phyloP scores from a whole-genome alignment of 306 rosid species.

The Citrullus amarus region DNA sequence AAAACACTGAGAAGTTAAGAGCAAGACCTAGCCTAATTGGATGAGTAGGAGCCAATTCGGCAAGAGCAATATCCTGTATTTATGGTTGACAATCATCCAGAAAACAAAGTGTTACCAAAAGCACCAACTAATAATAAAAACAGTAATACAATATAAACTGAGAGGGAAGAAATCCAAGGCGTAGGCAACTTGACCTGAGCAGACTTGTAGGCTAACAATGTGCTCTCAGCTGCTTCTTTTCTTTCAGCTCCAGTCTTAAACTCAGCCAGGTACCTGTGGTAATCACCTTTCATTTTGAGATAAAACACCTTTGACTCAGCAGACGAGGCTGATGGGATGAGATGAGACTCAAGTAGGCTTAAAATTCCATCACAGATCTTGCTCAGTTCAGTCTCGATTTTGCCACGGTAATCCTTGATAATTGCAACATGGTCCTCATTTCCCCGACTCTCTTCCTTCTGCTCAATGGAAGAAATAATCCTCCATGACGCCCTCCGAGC shows the following conservation, averaged over 20 bases:
- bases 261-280: slow-evolving; percentile 91
- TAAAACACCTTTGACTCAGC: slow-evolving; percentile 83
- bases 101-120: background rate
- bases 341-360: slow-evolving; percentile 73
- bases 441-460: slow-evolving; percentile 91
- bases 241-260: slow-evolving; percentile 78
- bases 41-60: slow-evolving; percentile 79
- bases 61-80: slow-evolving; percentile 71
- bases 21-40: slow-evolving; percentile 97
- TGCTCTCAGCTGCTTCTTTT: slow-evolving; percentile 90
- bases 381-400: slow-evolving; percentile 81
- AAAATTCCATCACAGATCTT: slow-evolving; percentile 93
- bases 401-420: slow-evolving; percentile 74
- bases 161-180: background rate
- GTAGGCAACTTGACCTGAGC: slow-evolving; percentile 54
- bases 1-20: slow-evolving; percentile 91
- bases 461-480: slow-evolving; percentile 93
- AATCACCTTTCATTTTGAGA: slow-evolving; percentile 93
- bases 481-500: slow-evolving; percentile 98
- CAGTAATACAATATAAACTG: background rate
- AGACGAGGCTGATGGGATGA: slow-evolving; percentile 66
- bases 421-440: slow-evolving; percentile 65
- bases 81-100: background rate
- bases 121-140: background rate
- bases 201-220: slow-evolving; percentile 84